phyloP scores from a whole-genome alignment of 108 stramenopile species.

The Nitzschia sp. region DNA sequence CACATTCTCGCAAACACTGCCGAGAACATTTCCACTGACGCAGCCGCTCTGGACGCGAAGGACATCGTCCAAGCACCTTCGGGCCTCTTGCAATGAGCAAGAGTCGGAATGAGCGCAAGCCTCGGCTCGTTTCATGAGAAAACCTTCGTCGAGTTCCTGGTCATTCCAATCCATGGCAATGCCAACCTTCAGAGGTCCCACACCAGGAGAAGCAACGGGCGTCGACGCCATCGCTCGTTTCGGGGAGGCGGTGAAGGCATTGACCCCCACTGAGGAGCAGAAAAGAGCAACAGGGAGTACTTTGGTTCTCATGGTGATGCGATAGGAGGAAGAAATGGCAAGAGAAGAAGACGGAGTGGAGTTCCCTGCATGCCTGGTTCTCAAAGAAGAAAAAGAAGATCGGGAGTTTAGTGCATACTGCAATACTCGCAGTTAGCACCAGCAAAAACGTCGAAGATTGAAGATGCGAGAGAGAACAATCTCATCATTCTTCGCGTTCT shows the following conservation, averaged over 20 bases:
- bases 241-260: not conserved
- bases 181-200: constrained; percentile 6
- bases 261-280: not conserved
- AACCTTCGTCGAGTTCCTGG: constrained; percentile 22
- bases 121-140: constrained; percentile 33
- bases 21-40: constrained; percentile 32
- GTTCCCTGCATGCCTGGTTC: too few species aligned
- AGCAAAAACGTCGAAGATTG: too few species aligned
- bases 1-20: constrained; percentile 35
- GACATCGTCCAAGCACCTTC: constrained; percentile 48
- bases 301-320: not conserved
- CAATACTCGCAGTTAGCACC: too few species aligned
- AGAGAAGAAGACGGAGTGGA: too few species aligned
- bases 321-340: too few species aligned
- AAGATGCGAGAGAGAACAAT: too few species aligned
- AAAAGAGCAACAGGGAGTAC: not conserved
- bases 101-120: constrained; percentile 63
- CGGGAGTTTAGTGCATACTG: too few species aligned
- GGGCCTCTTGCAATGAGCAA: constrained; percentile 59
- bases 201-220: not conserved
- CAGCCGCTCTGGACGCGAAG: constrained; percentile 53
- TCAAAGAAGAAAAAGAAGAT: too few species aligned
- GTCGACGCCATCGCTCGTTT: not conserved
- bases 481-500: too few species aligned
- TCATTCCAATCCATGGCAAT: constrained; percentile 2